Evolutionary conservation across 805 yeast genomes (phyloP).

Genomic region (Myxozyma sirexii): DNA sequence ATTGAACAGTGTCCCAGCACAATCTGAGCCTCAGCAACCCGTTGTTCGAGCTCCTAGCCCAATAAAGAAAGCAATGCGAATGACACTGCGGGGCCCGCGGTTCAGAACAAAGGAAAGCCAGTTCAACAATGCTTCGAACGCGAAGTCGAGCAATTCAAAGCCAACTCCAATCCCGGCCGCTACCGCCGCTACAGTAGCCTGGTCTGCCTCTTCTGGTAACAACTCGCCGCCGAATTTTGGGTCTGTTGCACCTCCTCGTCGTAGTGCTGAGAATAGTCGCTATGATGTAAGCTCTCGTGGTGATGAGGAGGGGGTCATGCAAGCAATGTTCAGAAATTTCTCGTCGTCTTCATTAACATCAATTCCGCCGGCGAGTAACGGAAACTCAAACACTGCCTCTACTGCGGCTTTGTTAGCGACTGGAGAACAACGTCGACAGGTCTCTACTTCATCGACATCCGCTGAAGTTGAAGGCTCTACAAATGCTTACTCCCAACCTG

Average conservation of each 20-base stretch:
- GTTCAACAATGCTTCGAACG: background rate
- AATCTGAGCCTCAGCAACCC: background rate
- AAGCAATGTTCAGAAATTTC: slow-evolving; percentile 25
- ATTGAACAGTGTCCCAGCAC: background rate
- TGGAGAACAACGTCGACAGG: background rate
- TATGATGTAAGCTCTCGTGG: background rate
- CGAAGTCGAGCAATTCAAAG: slow-evolving; percentile 2
- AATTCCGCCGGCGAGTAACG: background rate
- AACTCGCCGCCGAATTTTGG: slow-evolving; percentile 4
- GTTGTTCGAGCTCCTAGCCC: slow-evolving; percentile 24
- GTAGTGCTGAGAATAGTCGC: slow-evolving; percentile 7
- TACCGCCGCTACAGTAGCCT: slow-evolving; percentile 25
- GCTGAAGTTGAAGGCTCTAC: slow-evolving; percentile 1
- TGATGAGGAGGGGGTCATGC: slow-evolving; percentile 18
- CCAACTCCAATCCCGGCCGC: slow-evolving; percentile 14
- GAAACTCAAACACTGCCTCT: slow-evolving; percentile 1
- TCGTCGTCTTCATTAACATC: slow-evolving; percentile 23
- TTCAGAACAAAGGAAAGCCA: slow-evolving; percentile 17
- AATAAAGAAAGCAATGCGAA: slow-evolving; percentile 30
- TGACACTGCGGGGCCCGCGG: slow-evolving; percentile 31
- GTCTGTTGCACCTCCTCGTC: slow-evolving; percentile 1
- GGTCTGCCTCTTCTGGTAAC: slow-evolving; percentile 17
- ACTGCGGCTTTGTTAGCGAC: background rate
- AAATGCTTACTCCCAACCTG: slow-evolving; percentile 13
- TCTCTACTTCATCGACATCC: background rate